These are phyloP conservation scores for Breviolum minutum DNA, from an alignment of 73 alveolate species.

Conservation along the genomic window DNA sequence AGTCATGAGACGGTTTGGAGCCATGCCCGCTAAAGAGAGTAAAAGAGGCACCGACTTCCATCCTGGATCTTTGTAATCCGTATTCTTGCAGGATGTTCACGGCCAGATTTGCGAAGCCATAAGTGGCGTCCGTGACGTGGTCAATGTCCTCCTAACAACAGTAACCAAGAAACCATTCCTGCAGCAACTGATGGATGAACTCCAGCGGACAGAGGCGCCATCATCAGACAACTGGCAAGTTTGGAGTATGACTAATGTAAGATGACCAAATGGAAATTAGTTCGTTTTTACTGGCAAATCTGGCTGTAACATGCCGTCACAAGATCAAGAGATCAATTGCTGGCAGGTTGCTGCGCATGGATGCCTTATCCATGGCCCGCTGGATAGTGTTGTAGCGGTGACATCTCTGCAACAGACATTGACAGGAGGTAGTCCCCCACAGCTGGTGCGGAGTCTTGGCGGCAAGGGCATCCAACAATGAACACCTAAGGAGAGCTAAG, in stretches of 20 bases:
- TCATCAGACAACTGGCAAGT: background rate
- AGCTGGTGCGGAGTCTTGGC: conserved; percentile 15
- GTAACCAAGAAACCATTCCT: background rate
- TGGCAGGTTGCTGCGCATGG: background rate
- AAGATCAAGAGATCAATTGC: background rate
- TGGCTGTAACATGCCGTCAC: no score
- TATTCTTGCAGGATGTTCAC: background rate
- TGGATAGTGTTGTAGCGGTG: conserved; percentile 19
- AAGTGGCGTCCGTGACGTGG: background rate
- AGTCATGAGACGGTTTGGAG: no score
- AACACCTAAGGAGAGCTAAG: no score
- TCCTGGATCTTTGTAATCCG: no score
- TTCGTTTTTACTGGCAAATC: no score
- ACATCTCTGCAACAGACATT: background rate
- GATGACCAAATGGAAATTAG: no score
- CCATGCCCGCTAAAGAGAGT: no score
- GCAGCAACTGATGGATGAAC: conserved; percentile 29
- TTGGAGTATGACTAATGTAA: background rate
- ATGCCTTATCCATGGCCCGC: background rate
- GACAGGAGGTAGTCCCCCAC: background rate
- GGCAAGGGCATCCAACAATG: no score
- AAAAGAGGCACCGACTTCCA: no score
- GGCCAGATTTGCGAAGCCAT: conserved; percentile 18
- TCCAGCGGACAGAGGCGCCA: background rate
- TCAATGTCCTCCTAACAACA: background rate